Base-by-base conservation (phyloP, 1,139 yeast genomes). In the Debaryomyces subglobosus region DNA sequence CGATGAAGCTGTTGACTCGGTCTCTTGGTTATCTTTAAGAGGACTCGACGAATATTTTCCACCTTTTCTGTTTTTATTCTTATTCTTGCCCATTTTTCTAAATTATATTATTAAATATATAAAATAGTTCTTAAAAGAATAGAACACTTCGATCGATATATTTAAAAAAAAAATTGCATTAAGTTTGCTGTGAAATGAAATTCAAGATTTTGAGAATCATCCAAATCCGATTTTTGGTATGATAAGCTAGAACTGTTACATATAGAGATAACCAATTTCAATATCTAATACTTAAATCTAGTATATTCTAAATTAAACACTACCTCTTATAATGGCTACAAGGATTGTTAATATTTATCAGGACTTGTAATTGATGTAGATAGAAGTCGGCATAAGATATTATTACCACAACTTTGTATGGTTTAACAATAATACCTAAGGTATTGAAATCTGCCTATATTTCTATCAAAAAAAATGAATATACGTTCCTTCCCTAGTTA, bases 1-100 rank as follows among this genome's bases (percentile, higher is more conserved):
- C 25, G 34, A 53, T 7, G 47, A 53, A 41, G 21, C 46, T 50
- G 43, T 47, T 47, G 43, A 43, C 7, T 40, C 47, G 24, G 40
- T 44, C 23, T 45, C 44, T 7, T 29, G 12, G 37, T 10, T 18
- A 5, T 30, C 25, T 4, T 21, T 30, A n/a, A 23, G 23, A n/a
- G 39, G 16, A 13, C 21, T 23, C 12, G 46, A 41, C 8, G 37
- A 30, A 30, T 24, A 45, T 5, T 37, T 34, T n/a, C 30, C 30
- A 8, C 39, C 44, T 18, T 37, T 27, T 16, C 41, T 33, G 23
- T 21, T 20, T 16, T 23, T 41, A 33, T 36, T 32, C 36, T 37
- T 46, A 20, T 24, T 43, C 27, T 38, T 43, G 25, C 27, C 36
- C 43, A 34, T 42, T 15, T 27, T 20, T 33, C 39, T 39, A 21